Conservation (phyloP, 2,329 filamentous ascomycete genomes). For the Colletotrichum sansevieriae region DNA sequence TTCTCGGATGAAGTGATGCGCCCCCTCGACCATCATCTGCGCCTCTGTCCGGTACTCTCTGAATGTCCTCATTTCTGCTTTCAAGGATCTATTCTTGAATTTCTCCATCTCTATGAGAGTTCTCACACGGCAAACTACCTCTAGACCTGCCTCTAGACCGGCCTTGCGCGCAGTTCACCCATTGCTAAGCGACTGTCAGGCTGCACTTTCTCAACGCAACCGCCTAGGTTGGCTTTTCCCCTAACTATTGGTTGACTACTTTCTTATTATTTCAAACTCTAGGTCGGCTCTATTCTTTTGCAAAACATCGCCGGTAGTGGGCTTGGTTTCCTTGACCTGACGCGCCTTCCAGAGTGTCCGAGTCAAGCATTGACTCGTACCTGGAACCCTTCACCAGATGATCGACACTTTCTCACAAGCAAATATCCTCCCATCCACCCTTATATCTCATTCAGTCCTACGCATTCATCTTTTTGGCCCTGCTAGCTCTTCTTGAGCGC, state of each 20-base stretch:
- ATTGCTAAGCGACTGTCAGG: neutral
- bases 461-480: no score
- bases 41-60: neutral
- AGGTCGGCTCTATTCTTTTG: neutral
- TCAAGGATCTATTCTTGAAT: neutral
- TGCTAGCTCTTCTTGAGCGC: neutral
- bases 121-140: neutral
- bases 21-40: conserved; percentile 13
- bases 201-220: neutral
- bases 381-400: no score
- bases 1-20: conserved; percentile 9
- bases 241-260: neutral
- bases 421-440: no score
- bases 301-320: neutral
- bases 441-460: no score
- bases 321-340: no score
- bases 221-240: conserved; percentile 26
- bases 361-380: no score
- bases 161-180: neutral
- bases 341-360: no score
- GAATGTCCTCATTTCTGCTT: conserved; percentile 18
- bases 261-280: conserved; percentile 13
- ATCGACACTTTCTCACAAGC: no score
- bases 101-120: neutral
- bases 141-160: neutral